Evolutionary conservation across 2,329 filamentous ascomycete genomes (phyloP).

Genomic region (Botrytis byssoidea): DNA sequence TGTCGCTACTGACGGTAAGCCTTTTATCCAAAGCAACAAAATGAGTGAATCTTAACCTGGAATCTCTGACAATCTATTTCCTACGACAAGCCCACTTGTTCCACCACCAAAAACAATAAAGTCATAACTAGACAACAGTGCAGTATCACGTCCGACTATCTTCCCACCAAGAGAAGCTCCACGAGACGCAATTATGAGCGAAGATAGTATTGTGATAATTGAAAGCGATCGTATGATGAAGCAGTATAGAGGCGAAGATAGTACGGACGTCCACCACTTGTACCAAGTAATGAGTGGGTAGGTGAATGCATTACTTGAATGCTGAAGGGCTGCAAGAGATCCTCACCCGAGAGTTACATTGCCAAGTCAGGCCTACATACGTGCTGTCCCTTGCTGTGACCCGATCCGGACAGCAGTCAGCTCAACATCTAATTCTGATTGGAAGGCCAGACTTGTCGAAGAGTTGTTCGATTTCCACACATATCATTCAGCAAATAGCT

Average conservation of each 20-base stretch:
- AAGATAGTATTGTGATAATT: neutral
- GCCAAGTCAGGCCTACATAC: neutral
- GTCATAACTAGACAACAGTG: constrained; percentile 4
- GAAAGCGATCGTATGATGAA: neutral
- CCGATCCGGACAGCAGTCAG: neutral
- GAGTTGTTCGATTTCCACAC: neutral
- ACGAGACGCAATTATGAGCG: neutral
- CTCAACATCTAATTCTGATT: neutral
- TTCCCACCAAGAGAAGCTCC: constrained; percentile 1
- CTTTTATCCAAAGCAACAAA: neutral
- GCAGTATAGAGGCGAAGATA: neutral
- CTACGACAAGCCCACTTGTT: constrained; percentile 14
- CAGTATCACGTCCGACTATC: constrained; percentile 1
- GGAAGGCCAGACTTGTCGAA: neutral
- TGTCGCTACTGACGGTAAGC: constrained; percentile 2
- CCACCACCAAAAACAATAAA: constrained; percentile 18
- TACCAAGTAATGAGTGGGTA: neutral
- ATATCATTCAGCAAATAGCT: neutral
- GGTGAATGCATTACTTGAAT: neutral
- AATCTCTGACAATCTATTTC: constrained; percentile 20
- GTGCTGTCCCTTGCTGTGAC: neutral
- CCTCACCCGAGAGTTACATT: neutral
- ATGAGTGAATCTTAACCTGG: neutral
- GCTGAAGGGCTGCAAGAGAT: neutral
- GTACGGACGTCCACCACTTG: neutral